Percentiles rank a stretch among this genome's conserved stretches.
phyloP scores from a whole-genome alignment of 352 stramenopile genomes.

The Phytopythium montanum region DNA sequence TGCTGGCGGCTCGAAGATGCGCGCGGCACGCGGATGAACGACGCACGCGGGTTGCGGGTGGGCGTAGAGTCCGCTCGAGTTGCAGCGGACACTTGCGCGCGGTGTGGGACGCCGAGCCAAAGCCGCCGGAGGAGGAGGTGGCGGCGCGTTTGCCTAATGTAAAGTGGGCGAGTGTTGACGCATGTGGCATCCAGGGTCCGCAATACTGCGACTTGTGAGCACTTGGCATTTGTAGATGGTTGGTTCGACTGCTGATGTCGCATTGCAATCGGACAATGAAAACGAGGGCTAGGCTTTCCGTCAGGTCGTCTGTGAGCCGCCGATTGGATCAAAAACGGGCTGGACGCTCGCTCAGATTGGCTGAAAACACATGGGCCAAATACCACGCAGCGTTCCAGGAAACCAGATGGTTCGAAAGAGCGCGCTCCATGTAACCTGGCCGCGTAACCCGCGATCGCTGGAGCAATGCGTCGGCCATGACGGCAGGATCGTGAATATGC shows the following conservation, averaged over 20 bases:
- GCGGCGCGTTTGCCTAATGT: background rate
- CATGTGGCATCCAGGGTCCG: background rate
- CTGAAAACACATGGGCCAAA: background rate
- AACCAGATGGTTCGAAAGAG: background rate
- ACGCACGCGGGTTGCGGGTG: background rate
- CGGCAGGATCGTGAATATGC: background rate
- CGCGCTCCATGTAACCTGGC: background rate
- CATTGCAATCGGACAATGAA: constrained; percentile 2
- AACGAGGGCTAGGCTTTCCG: background rate
- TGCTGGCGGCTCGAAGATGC: background rate
- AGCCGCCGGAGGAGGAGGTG: background rate
- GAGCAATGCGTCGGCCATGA: background rate
- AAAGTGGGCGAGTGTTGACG: background rate
- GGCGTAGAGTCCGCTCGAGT: background rate
- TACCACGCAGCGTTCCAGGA: background rate
- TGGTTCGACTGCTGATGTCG: background rate
- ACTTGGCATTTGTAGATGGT: background rate
- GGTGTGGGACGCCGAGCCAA: background rate
- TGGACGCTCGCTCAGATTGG: background rate
- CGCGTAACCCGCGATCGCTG: background rate
- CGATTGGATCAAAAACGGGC: background rate
- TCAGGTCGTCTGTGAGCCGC: background rate
- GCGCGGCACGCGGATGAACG: background rate
- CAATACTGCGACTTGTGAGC: background rate
- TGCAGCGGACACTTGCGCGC: background rate